Base-by-base conservation (phyloP, 371 early-diverging fungal genomes). In the Nosema muscidifuracis region DNA sequence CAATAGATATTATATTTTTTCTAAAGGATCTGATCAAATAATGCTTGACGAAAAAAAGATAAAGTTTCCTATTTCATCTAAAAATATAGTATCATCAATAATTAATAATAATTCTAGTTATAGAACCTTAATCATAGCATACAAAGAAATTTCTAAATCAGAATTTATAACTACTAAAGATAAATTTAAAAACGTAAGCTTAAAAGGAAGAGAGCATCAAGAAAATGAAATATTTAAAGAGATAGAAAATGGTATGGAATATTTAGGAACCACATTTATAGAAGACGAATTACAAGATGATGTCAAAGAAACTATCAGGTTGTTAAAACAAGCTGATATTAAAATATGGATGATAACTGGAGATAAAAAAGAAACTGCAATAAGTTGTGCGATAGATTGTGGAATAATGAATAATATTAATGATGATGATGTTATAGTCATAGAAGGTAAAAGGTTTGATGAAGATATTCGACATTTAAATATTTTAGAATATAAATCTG, bases 311-410 rank as follows among this genome's bases (percentile, higher is more conserved):
- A 94, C 96, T 1, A 79, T 98, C 18, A 95, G 95, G 82, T 83
- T 87, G 20, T 84, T 98, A 73, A 86, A 93, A 65, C 91, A 94
- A 81, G 97, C 99, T 18, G 96, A 94, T 10, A 78, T 98, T 63
- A 90, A 89, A 79, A 89, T 96, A 20, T 98, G 99, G 99, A 96
- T 98, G 96, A 85, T 98, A 63, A 98, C 99, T 0, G 96, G 99
- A 28, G 99, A 98, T 82, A 98, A 98, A 78, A 90, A 94, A 71
- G 99, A 97, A 84, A 98, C 99, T 1, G 99, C 99, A n/a, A 91
- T 93, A 78, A 89, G 87, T 81, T 81, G 81, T 72, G 80, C 68
- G 22, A 58, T 67, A 36, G 68, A 74, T 33, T 66, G 75, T 56
- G 73, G 76, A n/a, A 70, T 83, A 26, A 34, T 67, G 24, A 36